Percentiles rank a stretch among this genome's conserved stretches.
These are phyloP conservation scores for Macadamia integrifolia DNA, from an alignment of 164 flowering plant genomes.

Conservation along the genomic window DNA sequence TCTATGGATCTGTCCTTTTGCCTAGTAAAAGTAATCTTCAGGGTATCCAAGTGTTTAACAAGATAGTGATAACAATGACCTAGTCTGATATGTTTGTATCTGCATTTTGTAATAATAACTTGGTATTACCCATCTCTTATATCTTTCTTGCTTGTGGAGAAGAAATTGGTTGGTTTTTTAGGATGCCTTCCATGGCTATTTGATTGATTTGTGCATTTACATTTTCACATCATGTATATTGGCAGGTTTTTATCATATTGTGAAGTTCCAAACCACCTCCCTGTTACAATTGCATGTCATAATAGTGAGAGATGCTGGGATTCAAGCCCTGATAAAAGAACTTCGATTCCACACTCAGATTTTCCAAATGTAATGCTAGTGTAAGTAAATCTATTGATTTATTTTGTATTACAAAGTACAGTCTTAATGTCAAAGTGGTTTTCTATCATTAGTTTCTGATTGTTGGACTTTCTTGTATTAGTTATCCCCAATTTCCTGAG, in stretches of 20 bases:
- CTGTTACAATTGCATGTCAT: slow-evolving; percentile 82
- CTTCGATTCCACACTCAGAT: slow-evolving; percentile 46
- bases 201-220: neutral
- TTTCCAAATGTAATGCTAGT: slow-evolving; percentile 70
- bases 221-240: no score
- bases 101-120: neutral
- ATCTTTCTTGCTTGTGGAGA: neutral
- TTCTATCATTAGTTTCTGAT: slow-evolving; percentile 2
- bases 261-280: slow-evolving; percentile 61
- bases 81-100: neutral
- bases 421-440: neutral
- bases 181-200: neutral
- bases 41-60: neutral
- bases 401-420: neutral
- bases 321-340: slow-evolving; percentile 51
- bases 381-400: slow-evolving; percentile 38
- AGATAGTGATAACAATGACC: neutral
- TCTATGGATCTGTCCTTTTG: no score
- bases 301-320: slow-evolving; percentile 81
- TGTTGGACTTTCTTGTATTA: slow-evolving; percentile 15
- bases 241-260: slow-evolving; percentile 76
- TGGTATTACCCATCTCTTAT: neutral
- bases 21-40: neutral
- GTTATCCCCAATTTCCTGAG: slow-evolving; percentile 89
- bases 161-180: neutral